Evolutionary conservation across 1,284 basidiomycete genomes (phyloP).

Genomic region (Rhodotorula sp.): DNA sequence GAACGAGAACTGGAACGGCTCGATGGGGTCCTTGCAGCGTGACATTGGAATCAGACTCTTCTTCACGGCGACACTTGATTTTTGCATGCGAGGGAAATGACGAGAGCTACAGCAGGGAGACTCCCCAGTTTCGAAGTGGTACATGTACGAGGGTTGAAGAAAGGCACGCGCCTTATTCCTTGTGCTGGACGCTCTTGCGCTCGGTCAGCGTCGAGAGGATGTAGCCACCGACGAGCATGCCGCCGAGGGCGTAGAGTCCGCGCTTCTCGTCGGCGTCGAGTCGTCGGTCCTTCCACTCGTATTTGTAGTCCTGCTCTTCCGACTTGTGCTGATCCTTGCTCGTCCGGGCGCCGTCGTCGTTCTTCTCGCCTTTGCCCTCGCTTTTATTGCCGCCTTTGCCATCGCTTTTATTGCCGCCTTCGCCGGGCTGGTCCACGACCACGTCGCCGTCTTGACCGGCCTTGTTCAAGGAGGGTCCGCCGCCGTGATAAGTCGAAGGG

Average conservation of each 20-base stretch:
- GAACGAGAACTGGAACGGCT: background rate
- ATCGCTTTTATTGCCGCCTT: background rate
- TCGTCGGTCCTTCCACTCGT: slow-evolving; percentile 6
- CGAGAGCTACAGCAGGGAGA: too few relatives aligned
- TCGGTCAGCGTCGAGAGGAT: background rate
- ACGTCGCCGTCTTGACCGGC: slow-evolving; percentile 1
- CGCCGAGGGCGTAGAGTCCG: slow-evolving; percentile 10
- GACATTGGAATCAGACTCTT: too few relatives aligned
- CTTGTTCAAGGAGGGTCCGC: background rate
- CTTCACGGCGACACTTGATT: too few relatives aligned
- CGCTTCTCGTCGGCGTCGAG: slow-evolving; percentile 9
- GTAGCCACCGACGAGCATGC: slow-evolving; percentile 6
- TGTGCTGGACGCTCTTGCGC: background rate
- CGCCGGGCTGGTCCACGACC: background rate
- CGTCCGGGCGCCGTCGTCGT: too few relatives aligned
- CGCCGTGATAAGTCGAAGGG: slow-evolving; percentile 8
- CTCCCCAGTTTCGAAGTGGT: background rate
- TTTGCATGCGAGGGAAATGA: too few relatives aligned
- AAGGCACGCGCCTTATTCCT: background rate
- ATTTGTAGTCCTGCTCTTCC: background rate
- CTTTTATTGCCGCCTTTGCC: too few relatives aligned
- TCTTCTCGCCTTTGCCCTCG: too few relatives aligned
- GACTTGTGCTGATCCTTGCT: too few relatives aligned
- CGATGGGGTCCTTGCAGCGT: too few relatives aligned
- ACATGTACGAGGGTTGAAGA: background rate